phyloP scores from a whole-genome alignment of 2,329 filamentous ascomycete species.

The Seiridium unicorne region DNA sequence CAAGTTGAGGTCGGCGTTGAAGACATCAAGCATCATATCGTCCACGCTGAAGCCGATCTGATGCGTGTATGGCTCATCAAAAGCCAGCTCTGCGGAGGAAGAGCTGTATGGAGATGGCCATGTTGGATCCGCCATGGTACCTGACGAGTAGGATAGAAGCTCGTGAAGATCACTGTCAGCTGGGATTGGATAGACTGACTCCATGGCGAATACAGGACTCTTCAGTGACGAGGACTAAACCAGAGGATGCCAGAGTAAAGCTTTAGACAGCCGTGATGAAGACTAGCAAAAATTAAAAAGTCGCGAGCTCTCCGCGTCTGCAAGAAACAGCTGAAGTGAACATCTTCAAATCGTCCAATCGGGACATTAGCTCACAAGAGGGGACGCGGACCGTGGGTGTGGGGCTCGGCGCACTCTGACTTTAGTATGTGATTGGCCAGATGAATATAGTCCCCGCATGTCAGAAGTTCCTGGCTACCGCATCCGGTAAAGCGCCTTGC shows the following conservation, averaged over 20 bases:
- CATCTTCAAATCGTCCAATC: not conserved
- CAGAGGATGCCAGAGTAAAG: no score
- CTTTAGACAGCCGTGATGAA: no score
- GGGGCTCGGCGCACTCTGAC: not conserved
- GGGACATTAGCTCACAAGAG: not conserved
- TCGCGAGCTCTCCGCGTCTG: not conserved
- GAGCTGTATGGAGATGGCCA: no score
- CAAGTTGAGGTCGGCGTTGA: not conserved
- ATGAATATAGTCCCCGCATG: not conserved
- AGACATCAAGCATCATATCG: slow-evolving; percentile 2
- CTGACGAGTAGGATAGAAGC: no score
- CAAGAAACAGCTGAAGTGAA: not conserved
- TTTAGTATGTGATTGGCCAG: not conserved
- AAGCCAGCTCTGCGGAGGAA: no score
- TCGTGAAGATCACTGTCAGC: no score
- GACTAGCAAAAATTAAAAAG: no score
- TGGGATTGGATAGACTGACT: no score
- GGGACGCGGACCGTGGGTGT: not conserved
- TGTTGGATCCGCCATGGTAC: no score
- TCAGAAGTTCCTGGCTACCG: slow-evolving; percentile 6
- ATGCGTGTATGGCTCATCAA: not conserved
- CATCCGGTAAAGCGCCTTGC: not conserved
- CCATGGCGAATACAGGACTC: no score
- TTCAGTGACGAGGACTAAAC: no score
- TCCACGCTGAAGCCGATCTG: not conserved